Evolutionary conservation across 108 stramenopile genomes (phyloP).

Genomic region (Skeletonema potamos): DNA sequence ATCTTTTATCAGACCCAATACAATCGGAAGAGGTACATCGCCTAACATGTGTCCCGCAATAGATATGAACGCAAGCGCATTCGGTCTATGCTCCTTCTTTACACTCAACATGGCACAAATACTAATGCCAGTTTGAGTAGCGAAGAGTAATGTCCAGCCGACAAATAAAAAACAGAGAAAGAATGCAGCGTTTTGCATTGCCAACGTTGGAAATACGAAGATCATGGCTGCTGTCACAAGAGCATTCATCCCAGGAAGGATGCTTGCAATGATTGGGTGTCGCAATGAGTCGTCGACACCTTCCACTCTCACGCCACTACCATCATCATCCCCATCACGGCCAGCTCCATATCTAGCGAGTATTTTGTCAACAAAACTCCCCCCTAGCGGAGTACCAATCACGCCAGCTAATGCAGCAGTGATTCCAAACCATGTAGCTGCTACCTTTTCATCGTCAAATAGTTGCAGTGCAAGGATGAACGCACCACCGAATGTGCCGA

Average conservation of each 20-base stretch:
- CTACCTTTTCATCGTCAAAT: conserved; percentile 38
- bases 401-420: conserved; percentile 38
- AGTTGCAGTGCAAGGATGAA: conserved; percentile 40
- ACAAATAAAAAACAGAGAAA: conserved; percentile 44
- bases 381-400: conserved; percentile 37
- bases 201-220: conserved; percentile 41
- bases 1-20: conserved; percentile 43
- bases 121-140: conserved; percentile 43
- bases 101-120: conserved; percentile 43
- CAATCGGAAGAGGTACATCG: conserved; percentile 44
- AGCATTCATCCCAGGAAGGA: conserved; percentile 40
- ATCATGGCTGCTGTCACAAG: conserved; percentile 20
- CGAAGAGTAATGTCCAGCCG: conserved; percentile 50
- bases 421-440: conserved; percentile 41
- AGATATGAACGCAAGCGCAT: conserved; percentile 46
- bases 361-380: conserved; percentile 30
- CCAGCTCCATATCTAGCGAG: conserved; percentile 17
- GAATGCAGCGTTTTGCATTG: conserved; percentile 36
- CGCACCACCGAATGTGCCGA: conserved; percentile 47
- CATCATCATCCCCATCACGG: not conserved
- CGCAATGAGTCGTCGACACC: conserved; percentile 32
- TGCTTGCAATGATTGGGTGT: conserved; percentile 27
- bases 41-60: conserved; percentile 40
- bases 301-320: conserved; percentile 11
- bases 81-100: conserved; percentile 41